Percentiles rank a stretch among this genome's conserved stretches.
These are phyloP conservation scores for Ceriops zippeliana DNA, from an alignment of 345 rosid genomes.

Conservation along the genomic window DNA sequence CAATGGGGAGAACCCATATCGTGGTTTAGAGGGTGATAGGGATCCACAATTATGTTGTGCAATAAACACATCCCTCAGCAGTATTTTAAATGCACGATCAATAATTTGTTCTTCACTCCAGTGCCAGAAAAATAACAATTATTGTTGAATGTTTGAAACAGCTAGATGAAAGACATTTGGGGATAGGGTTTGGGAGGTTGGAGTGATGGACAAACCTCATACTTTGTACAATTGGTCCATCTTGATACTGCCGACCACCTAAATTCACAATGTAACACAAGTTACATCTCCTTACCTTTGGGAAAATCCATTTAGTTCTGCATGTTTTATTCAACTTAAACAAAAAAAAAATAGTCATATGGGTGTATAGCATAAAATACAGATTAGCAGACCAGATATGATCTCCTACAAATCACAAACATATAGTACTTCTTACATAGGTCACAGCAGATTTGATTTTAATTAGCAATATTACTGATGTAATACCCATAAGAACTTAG, in stretches of 20 bases:
- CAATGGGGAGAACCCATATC: too few relatives aligned
- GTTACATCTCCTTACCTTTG: conserved; percentile 13
- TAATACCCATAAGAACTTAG: neutral
- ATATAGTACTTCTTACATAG: neutral
- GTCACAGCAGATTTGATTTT: neutral
- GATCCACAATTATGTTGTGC: too few relatives aligned
- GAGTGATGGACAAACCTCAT: conserved; percentile 43
- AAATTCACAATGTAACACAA: conserved; percentile 16
- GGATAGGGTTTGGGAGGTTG: neutral
- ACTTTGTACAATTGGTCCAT: conserved; percentile 66
- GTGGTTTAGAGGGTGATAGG: too few relatives aligned
- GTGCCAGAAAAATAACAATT: neutral
- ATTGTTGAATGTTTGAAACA: neutral
- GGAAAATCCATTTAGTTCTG: neutral
- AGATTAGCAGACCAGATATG: neutral
- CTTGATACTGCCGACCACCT: conserved; percentile 61
- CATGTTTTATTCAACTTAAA: neutral
- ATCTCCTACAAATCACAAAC: neutral
- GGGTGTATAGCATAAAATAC: neutral
- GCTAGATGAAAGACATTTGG: too few relatives aligned
- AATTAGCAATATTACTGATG: neutral
- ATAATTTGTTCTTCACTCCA: too few relatives aligned
- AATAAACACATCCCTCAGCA: too few relatives aligned
- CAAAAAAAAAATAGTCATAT: neutral
- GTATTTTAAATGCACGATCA: too few relatives aligned